These are phyloP conservation scores for Ceratocystis eucalypticola DNA, from an alignment of 2,329 filamentous ascomycete species.

Conservation along the genomic window DNA sequence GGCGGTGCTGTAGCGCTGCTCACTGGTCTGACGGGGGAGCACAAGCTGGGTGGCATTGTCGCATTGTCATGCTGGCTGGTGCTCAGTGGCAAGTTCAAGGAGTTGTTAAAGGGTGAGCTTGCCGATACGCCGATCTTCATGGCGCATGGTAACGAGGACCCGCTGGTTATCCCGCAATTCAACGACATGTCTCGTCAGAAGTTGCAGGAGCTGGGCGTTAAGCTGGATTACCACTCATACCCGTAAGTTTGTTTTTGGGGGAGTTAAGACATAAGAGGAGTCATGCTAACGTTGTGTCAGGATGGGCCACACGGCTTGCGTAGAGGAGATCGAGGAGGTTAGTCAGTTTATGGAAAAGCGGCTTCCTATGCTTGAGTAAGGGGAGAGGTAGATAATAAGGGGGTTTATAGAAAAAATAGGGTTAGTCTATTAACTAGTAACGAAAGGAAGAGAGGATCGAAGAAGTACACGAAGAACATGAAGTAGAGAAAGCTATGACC, in stretches of 20 bases:
- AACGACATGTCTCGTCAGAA: slow-evolving; percentile 53
- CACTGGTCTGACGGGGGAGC: slow-evolving; percentile 57
- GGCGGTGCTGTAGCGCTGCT: slow-evolving; percentile 80
- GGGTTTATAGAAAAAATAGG: background rate
- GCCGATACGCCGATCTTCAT: slow-evolving; percentile 74
- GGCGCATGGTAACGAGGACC: slow-evolving; percentile 72
- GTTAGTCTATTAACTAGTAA: background rate
- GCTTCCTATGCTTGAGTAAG: slow-evolving; percentile 28
- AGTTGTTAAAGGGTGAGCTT: slow-evolving; percentile 30
- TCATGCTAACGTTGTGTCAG: slow-evolving; percentile 28
- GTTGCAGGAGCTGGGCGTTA: slow-evolving; percentile 55
- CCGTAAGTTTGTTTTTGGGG: slow-evolving; percentile 35
- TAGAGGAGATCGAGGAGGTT: slow-evolving; percentile 69
- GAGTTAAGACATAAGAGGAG: background rate
- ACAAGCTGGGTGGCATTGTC: slow-evolving; percentile 77
- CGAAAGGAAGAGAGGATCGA: background rate
- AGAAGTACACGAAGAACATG: background rate
- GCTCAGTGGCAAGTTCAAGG: slow-evolving; percentile 38
- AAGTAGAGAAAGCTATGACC: slow-evolving; percentile 2
- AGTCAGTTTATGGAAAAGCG: slow-evolving; percentile 43
- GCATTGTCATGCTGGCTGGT: slow-evolving; percentile 73
- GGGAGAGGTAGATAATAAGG: background rate
- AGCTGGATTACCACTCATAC: slow-evolving; percentile 66
- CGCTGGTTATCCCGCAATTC: slow-evolving; percentile 54
- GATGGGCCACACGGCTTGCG: slow-evolving; percentile 62